These are phyloP conservation scores for Aspergillus amoenus DNA, from an alignment of 2,329 filamentous ascomycete species.

Conservation along the genomic window DNA sequence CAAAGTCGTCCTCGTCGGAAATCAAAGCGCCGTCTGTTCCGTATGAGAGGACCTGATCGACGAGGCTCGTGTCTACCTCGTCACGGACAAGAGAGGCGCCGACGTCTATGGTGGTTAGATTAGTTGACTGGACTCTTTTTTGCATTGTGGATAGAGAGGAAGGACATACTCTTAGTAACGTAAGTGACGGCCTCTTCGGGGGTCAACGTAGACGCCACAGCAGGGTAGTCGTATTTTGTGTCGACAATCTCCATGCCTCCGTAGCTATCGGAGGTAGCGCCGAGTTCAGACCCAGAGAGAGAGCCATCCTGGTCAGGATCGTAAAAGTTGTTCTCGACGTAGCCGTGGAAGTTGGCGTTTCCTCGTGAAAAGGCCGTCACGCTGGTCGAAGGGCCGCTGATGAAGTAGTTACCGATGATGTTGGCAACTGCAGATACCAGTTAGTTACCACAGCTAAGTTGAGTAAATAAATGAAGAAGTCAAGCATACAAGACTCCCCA, in stretches of 20 bases:
- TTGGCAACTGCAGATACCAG: slow-evolving; percentile 39
- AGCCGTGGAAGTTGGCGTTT: slow-evolving; percentile 55
- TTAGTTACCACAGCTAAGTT: background rate
- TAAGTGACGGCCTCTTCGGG: slow-evolving; percentile 14
- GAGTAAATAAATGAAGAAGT: background rate
- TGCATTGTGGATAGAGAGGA: background rate
- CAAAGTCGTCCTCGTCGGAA: slow-evolving; percentile 17
- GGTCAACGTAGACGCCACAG: slow-evolving; percentile 4
- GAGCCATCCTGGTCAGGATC: slow-evolving; percentile 52
- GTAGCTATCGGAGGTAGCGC: slow-evolving; percentile 11
- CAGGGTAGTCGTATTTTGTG: slow-evolving; percentile 16
- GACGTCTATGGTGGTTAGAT: slow-evolving; percentile 6
- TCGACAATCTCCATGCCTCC: slow-evolving; percentile 17
- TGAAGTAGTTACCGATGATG: slow-evolving; percentile 59
- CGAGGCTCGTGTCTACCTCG: slow-evolving; percentile 12
- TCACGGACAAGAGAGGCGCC: slow-evolving; percentile 18
- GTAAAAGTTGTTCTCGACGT: slow-evolving; percentile 54
- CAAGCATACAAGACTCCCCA: slow-evolving; percentile 37
- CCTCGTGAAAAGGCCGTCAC: slow-evolving; percentile 55
- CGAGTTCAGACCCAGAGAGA: slow-evolving; percentile 43
- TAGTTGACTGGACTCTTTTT: background rate
- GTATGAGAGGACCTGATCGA: slow-evolving; percentile 14
- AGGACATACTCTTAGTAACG: slow-evolving; percentile 13
- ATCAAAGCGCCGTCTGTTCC: slow-evolving; percentile 15
- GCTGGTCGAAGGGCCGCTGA: slow-evolving; percentile 53